Evolutionary conservation across 2,329 filamentous ascomycete species (phyloP).

Genomic region (Pyrenophora teres): DNA sequence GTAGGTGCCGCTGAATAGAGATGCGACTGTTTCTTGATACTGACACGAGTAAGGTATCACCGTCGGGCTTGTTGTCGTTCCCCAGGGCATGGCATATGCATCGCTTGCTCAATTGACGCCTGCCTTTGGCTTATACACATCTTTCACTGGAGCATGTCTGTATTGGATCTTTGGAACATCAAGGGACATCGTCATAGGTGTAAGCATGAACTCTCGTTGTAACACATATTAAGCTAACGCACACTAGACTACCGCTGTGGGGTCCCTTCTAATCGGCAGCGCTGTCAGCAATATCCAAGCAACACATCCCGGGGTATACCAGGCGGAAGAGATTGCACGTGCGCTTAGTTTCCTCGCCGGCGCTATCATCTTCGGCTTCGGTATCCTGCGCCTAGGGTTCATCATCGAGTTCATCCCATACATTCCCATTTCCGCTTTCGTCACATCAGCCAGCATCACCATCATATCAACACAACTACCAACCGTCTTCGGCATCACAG

Average conservation of each 20-base stretch:
- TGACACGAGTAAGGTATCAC: conserved; percentile 54
- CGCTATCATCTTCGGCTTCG: conserved; percentile 76
- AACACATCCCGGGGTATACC: conserved; percentile 60
- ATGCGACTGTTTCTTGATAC: neutral
- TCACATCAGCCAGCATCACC: conserved; percentile 92
- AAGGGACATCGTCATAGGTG: conserved; percentile 95
- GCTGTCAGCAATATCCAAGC: conserved; percentile 69
- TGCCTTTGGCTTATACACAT: conserved; percentile 87
- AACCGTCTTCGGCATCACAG: conserved; percentile 75
- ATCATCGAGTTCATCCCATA: conserved; percentile 93
- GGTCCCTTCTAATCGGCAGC: conserved; percentile 85
- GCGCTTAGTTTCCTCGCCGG: conserved; percentile 79
- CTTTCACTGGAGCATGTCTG: conserved; percentile 89
- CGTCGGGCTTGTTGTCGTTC: conserved; percentile 79
- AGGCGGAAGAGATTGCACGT: conserved; percentile 72
- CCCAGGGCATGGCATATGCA: conserved; percentile 95
- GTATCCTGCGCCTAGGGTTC: conserved; percentile 80
- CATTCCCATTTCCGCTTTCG: conserved; percentile 89
- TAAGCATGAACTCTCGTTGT: conserved; percentile 53
- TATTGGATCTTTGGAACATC: conserved; percentile 99
- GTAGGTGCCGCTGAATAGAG: conserved; percentile 13
- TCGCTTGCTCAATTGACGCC: conserved; percentile 74
- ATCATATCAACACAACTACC: conserved; percentile 85
- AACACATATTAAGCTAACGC: conserved; percentile 4
- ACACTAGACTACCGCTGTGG: conserved; percentile 81